phyloP scores from a whole-genome alignment of 169 alveolate species.

The Condylostoma magnum region DNA sequence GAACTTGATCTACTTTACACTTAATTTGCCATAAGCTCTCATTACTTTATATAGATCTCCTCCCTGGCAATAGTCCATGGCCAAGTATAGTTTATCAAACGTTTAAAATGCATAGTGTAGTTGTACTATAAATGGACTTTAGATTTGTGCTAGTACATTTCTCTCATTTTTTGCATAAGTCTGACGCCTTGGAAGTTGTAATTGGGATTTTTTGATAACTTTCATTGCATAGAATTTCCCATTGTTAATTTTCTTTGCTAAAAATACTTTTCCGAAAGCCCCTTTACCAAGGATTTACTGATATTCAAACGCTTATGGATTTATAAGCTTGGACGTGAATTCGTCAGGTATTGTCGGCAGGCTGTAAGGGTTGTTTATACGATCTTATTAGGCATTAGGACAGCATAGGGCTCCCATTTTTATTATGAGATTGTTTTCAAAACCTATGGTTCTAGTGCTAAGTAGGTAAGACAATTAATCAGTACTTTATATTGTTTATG shows the following conservation, averaged over 20 bases:
- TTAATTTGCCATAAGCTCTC: conserved; percentile 57
- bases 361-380: too few relatives aligned
- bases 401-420: too few relatives aligned
- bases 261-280: conserved; percentile 71
- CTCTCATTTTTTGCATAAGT: conserved; percentile 62
- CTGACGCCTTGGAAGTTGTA: conserved; percentile 38
- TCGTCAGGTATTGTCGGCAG: too few relatives aligned
- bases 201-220: conserved; percentile 48
- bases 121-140: conserved; percentile 69
- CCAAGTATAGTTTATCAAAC: conserved; percentile 63
- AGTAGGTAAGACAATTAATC: too few relatives aligned
- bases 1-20: conserved; percentile 69
- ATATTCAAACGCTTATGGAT: conserved; percentile 52
- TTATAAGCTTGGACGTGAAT: too few relatives aligned
- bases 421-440: too few relatives aligned
- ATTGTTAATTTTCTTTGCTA: conserved; percentile 47
- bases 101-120: conserved; percentile 72
- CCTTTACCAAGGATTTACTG: conserved; percentile 70
- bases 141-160: conserved; percentile 56
- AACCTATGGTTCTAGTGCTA: too few relatives aligned
- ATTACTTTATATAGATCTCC: conserved; percentile 74
- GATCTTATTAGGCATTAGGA: too few relatives aligned
- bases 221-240: conserved; percentile 66
- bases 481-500: too few relatives aligned
- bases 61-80: conserved; percentile 76